phyloP scores from a whole-genome alignment of 2,329 filamentous ascomycete genomes.

The Colletotrichum limetticola region DNA sequence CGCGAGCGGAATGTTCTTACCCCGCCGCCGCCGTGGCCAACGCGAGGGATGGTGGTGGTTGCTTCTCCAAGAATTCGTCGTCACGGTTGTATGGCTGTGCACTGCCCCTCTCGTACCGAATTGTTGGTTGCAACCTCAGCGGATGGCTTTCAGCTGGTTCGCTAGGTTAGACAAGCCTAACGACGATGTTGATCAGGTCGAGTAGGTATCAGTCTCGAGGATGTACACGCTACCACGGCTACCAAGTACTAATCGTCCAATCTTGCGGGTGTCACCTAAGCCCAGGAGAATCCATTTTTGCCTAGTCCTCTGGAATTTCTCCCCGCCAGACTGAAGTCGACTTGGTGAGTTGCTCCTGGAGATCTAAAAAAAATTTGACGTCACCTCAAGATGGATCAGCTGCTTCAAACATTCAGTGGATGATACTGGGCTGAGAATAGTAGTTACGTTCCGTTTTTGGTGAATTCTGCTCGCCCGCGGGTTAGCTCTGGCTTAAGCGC shows the following conservation, averaged over 20 bases:
- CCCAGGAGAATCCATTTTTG: neutral
- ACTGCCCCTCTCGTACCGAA: neutral
- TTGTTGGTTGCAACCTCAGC: slow-evolving; percentile 1
- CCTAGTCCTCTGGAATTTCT: neutral
- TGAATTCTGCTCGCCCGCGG: neutral
- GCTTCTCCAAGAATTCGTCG: neutral
- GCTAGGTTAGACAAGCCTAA: neutral
- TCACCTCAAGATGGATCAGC: slow-evolving; percentile 17
- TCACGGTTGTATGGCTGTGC: neutral
- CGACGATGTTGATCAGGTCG: neutral
- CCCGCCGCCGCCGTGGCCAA: slow-evolving; percentile 7
- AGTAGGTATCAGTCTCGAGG: neutral
- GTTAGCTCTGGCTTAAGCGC: neutral
- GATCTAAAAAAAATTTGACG: slow-evolving; percentile 16
- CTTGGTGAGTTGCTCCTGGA: neutral
- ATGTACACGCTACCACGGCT: too few relatives aligned
- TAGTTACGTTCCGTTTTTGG: neutral
- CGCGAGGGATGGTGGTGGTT: neutral
- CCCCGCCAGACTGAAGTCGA: neutral
- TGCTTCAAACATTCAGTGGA: neutral
- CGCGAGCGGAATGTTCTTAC: neutral
- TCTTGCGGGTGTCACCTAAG: neutral
- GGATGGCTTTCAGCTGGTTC: neutral
- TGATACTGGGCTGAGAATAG: neutral
- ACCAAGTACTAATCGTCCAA: neutral